A percentile compares a stretch with the other conserved stretches of the same genome.
Evolutionary conservation across 2,329 filamentous ascomycete species (phyloP).

Genomic region (Amauroascus verrucosus): DNA sequence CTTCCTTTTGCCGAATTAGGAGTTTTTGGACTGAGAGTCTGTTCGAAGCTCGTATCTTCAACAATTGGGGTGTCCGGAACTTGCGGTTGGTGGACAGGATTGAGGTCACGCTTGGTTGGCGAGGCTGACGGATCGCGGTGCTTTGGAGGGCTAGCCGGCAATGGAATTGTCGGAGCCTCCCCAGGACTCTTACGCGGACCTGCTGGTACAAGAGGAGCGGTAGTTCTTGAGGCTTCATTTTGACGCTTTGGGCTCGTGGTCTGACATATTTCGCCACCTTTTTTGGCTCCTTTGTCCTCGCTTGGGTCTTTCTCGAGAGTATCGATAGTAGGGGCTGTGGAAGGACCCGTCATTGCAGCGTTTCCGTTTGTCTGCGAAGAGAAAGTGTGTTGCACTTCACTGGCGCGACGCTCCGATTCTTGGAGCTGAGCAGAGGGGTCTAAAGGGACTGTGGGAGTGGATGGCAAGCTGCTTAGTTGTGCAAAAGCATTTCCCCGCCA

Average conservation of each 20-base stretch:
- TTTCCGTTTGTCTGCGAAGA: background rate
- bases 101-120: background rate
- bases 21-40: background rate
- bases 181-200: constrained; percentile 8
- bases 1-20: background rate
- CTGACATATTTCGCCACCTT: background rate
- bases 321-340: background rate
- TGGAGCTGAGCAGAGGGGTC: constrained; percentile 4
- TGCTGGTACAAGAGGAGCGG: background rate
- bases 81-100: background rate
- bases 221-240: background rate
- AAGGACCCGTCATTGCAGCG: background rate
- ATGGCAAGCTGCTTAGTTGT: constrained; percentile 4
- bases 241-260: background rate
- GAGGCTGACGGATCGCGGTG: background rate
- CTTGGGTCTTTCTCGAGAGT: background rate
- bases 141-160: constrained; percentile 19
- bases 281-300: background rate
- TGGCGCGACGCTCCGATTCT: constrained; percentile 4
- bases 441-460: background rate
- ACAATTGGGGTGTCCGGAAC: background rate
- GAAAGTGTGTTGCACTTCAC: background rate
- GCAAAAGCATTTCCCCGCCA: constrained; percentile 9
- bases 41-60: background rate
- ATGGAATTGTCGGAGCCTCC: constrained; percentile 17